Percentiles rank a stretch among this genome's conserved stretches.
phyloP scores from a whole-genome alignment of 768 basidiomycete genomes.

The Mrakia frigida region DNA sequence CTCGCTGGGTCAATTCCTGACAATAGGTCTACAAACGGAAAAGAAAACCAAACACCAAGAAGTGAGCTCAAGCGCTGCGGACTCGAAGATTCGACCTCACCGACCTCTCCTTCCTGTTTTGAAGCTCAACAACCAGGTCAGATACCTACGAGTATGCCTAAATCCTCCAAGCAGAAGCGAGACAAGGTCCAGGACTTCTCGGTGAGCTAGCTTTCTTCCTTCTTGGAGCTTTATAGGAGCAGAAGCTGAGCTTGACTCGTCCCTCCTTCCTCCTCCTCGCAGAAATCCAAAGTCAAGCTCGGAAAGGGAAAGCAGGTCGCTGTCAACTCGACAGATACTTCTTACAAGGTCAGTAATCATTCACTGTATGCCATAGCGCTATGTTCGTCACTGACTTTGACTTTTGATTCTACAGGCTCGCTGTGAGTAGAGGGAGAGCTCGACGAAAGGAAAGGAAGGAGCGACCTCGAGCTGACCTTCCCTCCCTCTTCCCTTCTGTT shows the following conservation, averaged over 20 bases:
- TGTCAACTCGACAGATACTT: slow-evolving; percentile 85
- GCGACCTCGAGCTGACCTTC: slow-evolving; percentile 8
- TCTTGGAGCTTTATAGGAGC: not conserved
- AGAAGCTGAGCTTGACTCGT: not conserved
- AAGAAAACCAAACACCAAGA: too few relatives aligned
- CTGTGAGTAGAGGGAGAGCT: slow-evolving; percentile 3
- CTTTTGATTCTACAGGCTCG: slow-evolving; percentile 13
- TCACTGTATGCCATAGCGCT: too few relatives aligned
- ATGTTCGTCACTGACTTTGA: not conserved
- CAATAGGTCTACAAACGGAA: too few relatives aligned
- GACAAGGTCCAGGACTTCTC: slow-evolving; percentile 21
- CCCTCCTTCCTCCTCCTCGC: slow-evolving; percentile 20
- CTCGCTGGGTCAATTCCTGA: too few relatives aligned
- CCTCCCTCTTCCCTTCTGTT: not conserved
- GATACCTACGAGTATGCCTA: not conserved
- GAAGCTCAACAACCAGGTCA: not conserved
- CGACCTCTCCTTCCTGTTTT: too few relatives aligned
- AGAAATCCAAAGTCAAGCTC: slow-evolving; percentile 96
- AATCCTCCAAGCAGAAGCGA: not conserved
- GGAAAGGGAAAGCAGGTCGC: slow-evolving; percentile 85
- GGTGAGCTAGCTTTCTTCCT: not conserved
- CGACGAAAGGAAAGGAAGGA: not conserved
- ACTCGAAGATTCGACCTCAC: too few relatives aligned
- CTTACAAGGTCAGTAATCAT: slow-evolving; percentile 74
- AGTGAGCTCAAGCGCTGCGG: too few relatives aligned